Evolutionary conservation across 805 yeast species (phyloP).

Genomic region (Candida palmyrensis): DNA sequence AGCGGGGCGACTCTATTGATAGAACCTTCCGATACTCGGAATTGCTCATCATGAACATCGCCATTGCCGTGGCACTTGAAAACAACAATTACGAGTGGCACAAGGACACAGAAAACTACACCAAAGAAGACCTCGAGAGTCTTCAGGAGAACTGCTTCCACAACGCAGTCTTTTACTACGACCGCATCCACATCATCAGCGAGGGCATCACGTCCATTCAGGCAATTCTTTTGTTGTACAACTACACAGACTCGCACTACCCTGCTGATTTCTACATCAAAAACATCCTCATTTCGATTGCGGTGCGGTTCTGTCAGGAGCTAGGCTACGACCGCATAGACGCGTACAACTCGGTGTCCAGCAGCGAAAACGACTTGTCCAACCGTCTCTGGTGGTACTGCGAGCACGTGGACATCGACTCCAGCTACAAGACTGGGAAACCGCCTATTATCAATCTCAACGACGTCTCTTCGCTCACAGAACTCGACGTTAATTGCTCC

Average conservation of each 20-base stretch:
- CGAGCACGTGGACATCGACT: conserved; percentile 21
- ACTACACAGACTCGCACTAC: conserved; percentile 25
- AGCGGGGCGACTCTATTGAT: conserved; percentile 3
- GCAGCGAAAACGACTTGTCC: conserved; percentile 11
- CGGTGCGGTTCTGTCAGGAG: conserved; percentile 25
- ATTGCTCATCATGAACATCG: conserved; percentile 25
- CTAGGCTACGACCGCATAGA: conserved; percentile 24
- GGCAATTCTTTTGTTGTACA: conserved; percentile 43
- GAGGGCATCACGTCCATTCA: conserved; percentile 47
- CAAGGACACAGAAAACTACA: conserved; percentile 7
- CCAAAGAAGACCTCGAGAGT: conserved; percentile 8
- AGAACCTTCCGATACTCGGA: conserved; percentile 21
- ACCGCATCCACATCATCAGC: conserved; percentile 39
- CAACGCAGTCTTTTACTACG: conserved; percentile 45
- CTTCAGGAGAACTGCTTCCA: conserved; percentile 14
- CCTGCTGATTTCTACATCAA: conserved; percentile 14
- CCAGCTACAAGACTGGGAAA: conserved; percentile 25
- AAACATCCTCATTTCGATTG: conserved; percentile 12
- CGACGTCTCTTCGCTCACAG: conserved; percentile 16
- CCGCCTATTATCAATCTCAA: conserved; percentile 18
- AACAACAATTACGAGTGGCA: conserved; percentile 9
- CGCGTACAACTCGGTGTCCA: conserved; percentile 7
- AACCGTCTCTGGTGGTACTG: conserved; percentile 27
- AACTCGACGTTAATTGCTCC: conserved; percentile 11
- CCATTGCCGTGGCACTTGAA: conserved; percentile 19